Percentiles rank a stretch among this genome's conserved stretches.
Conservation (phyloP, 1,139 yeast species). For the Hemisphaericaspora xylofermentans region DNA sequence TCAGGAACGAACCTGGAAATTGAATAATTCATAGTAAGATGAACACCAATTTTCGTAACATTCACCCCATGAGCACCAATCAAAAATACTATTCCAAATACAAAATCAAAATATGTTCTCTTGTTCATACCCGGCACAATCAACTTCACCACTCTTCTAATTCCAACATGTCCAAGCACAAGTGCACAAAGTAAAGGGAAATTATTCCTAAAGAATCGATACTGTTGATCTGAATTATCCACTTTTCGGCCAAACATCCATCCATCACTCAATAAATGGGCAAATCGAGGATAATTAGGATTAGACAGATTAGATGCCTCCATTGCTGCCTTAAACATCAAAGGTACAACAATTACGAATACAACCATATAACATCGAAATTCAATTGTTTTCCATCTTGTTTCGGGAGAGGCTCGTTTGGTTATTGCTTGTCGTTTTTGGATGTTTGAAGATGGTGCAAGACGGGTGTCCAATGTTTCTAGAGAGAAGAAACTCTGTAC, state of each 20-base stretch:
- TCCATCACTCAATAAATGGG: conserved; percentile 59
- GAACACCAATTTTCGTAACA: conserved; percentile 56
- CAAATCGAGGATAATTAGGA: conserved; percentile 69
- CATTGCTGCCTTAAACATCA: conserved; percentile 79
- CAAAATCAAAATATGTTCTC: conserved; percentile 63
- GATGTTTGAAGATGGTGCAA: conserved; percentile 52
- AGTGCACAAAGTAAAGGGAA: conserved; percentile 59
- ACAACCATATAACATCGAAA: conserved; percentile 64
- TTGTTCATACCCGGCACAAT: conserved; percentile 19
- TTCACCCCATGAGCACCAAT: conserved; percentile 80
- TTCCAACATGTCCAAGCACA: conserved; percentile 49
- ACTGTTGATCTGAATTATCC: conserved; percentile 90
- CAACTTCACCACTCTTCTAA: conserved; percentile 40
- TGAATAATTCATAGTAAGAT: conserved; percentile 53
- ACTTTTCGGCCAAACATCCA: conserved; percentile 82
- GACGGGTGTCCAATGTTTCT: conserved; percentile 75
- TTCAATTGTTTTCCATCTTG: conserved; percentile 77
- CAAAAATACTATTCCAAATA: conserved; percentile 70
- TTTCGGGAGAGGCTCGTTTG: conserved; percentile 43
- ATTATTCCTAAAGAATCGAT: conserved; percentile 82
- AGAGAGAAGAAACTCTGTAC: conserved; percentile 57
- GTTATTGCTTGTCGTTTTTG: conserved; percentile 42
- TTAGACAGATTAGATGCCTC: conserved; percentile 76
- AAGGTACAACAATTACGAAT: conserved; percentile 70
- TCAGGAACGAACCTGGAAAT: conserved; percentile 47